Evolutionary conservation across 352 stramenopile species (phyloP), one percentile per base, ranked within the genome.

Genomic region (Elongisporangium undulatum): DNA sequence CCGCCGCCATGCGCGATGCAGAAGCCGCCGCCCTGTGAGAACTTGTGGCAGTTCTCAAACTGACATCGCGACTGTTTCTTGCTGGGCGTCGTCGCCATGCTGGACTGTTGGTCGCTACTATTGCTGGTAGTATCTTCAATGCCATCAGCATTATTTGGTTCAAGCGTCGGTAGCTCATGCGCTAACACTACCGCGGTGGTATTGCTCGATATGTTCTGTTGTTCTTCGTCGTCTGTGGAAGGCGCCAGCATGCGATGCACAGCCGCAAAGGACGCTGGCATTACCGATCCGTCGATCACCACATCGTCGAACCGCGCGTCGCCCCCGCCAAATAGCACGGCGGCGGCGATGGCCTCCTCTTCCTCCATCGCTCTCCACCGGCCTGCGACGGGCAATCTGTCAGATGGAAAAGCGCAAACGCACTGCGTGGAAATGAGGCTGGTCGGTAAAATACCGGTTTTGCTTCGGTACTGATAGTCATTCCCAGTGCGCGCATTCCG

Each of bases 1-100:
- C 82, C 82, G 4, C 80, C 82, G 8, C 82, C 82, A 59, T 92
- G 82, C 21, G 61, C 61, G 53, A 92, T 79, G 39, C 82, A 92
- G 4, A 89, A 63, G 0, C 81, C 79, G 58, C 82, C 79, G 10
- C 68, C 79, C 58, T 92, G 84, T 1, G 74, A 73, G 51, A 82
- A 80, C 60, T 90, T 89, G 49, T 65, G 52, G 61, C 82, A 90
- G 17, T 63, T 63, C 9, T 74, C 64, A 26, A 77, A 75, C 48
- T 74, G 68, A 62, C 82, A 93, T 24, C 77, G 64, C 34, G 76
- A 78, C 45, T 67, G 58, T 9, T 66, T 63, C 50, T 68, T 55
- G 50, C 4, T 23, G 19, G 10, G 49, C 2, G 49, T 53, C 3
- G 49, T 26, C 49, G 19, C 49, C 9, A 53, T 22, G 20, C 49